Evolutionary conservation across 75 land plant species (phyloP), one percentile per base, ranked within the genome.

Genomic region (Larix kaempferi): DNA sequence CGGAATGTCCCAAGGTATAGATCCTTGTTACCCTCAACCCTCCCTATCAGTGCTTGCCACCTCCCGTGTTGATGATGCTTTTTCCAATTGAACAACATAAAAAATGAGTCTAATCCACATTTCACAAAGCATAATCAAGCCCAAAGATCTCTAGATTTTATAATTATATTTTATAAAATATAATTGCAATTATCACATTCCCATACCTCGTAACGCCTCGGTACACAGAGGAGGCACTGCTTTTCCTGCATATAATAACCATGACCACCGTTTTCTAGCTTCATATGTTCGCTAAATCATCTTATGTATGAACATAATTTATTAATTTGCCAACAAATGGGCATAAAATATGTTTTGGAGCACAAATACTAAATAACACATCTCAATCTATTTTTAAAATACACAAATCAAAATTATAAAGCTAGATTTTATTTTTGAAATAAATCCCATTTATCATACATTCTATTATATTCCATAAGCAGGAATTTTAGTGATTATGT

Each of bases 1-100:
- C 96, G 87, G 84, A 92, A 92, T 41, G 98, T 94, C 37, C 98
- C 98, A 63, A 94, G 88, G 80, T 95, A 95, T 56, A 95, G 93
- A 74, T 95, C 98, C 67, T 93, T 92, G 90, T 95, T 95, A 29
- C 98, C 98, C 1, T 93, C 93, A 22, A 95, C 98, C 58, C 98
- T 80, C 39, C 98, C 95, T 59, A 93, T 93, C 21, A 93, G 78
- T 35, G 95, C 95, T 82, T 93, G 95, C 95, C 95, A 93, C 74
- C 93, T 84, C 14, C 98, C 98, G 62, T 92, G 95, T 72, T 92
- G 95, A 71, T 90, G 95, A 82, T 94, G 98, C 78, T 91, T 86
- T 82, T 21, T 41, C 22, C 63, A 37, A 35, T 76, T 44, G n/a
- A n/a, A 26, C 39, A 33, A 27, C 73, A 21, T 19, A 33, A 71